Percentiles rank a stretch among this genome's conserved stretches.
These are phyloP conservation scores for Henckelia pumila DNA, from an alignment of 257 asterid genomes.

Conservation along the genomic window DNA sequence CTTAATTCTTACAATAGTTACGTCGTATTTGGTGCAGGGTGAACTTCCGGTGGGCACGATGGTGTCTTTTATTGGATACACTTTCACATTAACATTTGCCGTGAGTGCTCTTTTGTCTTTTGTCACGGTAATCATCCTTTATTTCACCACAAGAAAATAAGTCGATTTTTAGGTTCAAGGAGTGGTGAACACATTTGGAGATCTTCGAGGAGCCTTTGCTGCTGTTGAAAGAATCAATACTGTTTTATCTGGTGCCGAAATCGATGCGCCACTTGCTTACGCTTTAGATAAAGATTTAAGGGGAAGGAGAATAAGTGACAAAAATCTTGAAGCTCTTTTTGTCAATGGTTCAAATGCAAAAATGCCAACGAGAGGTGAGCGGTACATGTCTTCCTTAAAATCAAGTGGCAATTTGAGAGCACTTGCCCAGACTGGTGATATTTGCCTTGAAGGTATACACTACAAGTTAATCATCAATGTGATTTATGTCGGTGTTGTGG, in stretches of 20 bases:
- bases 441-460: conserved; percentile 74
- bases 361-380: conserved; percentile 32
- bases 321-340: conserved; percentile 51
- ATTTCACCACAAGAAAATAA: conserved; percentile 2
- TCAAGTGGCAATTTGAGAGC: conserved; percentile 53
- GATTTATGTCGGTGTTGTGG: background rate
- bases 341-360: conserved; percentile 43
- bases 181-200: conserved; percentile 91
- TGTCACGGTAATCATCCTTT: conserved; percentile 12
- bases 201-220: conserved; percentile 95
- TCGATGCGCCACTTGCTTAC: conserved; percentile 79
- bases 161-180: conserved; percentile 81
- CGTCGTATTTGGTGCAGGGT: conserved; percentile 48
- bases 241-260: conserved; percentile 67
- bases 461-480: conserved; percentile 11
- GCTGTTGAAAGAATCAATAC: conserved; percentile 91
- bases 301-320: conserved; percentile 45
- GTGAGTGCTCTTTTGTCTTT: conserved; percentile 51
- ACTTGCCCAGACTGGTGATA: conserved; percentile 77
- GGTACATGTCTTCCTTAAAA: conserved; percentile 73
- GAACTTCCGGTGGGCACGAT: conserved; percentile 90
- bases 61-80: conserved; percentile 95
- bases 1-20: background rate
- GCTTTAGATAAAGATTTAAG: conserved; percentile 75
- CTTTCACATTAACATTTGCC: conserved; percentile 86